Conservation (phyloP, 2,329 filamentous ascomycete species). For the Fusarium sp. region DNA sequence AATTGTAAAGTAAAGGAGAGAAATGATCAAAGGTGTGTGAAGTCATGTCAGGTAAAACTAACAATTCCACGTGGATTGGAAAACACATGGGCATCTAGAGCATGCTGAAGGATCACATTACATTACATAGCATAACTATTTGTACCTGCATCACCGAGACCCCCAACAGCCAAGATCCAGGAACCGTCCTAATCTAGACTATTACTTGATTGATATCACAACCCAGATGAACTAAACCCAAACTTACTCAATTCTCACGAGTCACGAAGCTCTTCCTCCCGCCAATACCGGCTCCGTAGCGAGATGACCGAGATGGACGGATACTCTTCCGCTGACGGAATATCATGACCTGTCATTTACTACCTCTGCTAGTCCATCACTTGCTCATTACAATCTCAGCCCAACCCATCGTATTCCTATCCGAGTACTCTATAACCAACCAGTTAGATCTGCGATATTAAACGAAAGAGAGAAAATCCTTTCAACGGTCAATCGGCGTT, state of each 20-base stretch:
- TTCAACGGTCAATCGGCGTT: slow-evolving; percentile 10
- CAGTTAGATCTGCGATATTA: slow-evolving; percentile 5
- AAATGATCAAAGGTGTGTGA: not conserved
- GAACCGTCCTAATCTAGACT: slow-evolving; percentile 5
- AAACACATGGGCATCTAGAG: not conserved
- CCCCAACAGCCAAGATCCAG: slow-evolving; percentile 11
- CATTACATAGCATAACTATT: not conserved
- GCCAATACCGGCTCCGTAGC: slow-evolving; percentile 1
- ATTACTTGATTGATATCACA: not conserved
- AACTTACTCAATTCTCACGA: not conserved
- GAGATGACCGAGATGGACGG: slow-evolving; percentile 16
- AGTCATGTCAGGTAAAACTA: not conserved
- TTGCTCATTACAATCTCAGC: not conserved
- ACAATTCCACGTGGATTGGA: not conserved
- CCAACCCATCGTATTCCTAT: slow-evolving; percentile 3
- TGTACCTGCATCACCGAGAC: slow-evolving; percentile 31
- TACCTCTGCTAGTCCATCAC: not conserved
- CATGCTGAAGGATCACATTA: not conserved
- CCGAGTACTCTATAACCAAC: not conserved
- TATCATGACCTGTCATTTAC: not conserved
- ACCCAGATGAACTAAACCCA: not conserved
- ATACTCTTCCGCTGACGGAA: slow-evolving; percentile 20
- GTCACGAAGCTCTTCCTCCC: not conserved
- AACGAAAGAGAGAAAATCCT: not conserved
- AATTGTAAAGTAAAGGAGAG: not conserved